These are phyloP conservation scores for Cucumis hystrix DNA, from an alignment of 306 rosid species.

Conservation along the genomic window DNA sequence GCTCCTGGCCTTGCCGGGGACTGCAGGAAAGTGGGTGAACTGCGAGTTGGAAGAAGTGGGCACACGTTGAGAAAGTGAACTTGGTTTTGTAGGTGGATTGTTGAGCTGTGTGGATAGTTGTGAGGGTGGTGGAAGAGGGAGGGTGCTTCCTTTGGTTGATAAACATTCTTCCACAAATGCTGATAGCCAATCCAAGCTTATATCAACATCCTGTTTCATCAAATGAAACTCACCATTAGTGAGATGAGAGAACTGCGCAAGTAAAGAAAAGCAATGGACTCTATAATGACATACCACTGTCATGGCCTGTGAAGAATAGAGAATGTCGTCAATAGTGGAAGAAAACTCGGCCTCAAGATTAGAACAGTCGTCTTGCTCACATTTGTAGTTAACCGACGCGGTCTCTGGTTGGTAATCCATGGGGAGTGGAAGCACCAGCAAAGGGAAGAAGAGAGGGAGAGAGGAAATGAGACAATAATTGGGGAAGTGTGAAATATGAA, in stretches of 20 bases:
- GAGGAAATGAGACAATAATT: not conserved
- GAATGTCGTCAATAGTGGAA: conserved; percentile 43
- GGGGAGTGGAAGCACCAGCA: conserved; percentile 4
- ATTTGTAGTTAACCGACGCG: conserved; percentile 27
- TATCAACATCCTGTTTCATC: conserved; percentile 45
- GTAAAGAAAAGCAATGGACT: not conserved
- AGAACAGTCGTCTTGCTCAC: conserved; percentile 33
- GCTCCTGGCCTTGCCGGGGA: conserved; percentile 68
- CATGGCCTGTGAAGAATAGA: conserved; percentile 42
- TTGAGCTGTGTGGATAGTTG: conserved; percentile 12
- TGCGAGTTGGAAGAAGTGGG: conserved; percentile 12
- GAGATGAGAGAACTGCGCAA: not conserved
- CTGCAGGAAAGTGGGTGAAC: conserved; percentile 1
- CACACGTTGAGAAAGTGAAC: not conserved
- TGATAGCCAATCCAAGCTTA: conserved; percentile 62
- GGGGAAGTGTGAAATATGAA: not conserved
- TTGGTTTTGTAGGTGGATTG: conserved; percentile 3
- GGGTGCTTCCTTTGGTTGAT: conserved; percentile 39
- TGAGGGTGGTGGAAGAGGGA: conserved; percentile 23
- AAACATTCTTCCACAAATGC: conserved; percentile 65
- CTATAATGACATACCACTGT: conserved; percentile 20
- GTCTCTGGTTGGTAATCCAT: conserved; percentile 41
- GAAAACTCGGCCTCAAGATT: conserved; percentile 13
- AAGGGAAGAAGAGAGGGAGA: not conserved
- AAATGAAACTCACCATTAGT: not conserved